These are phyloP conservation scores for Cyclostephanos tholiformis DNA, from an alignment of 108 stramenopile species.

Conservation along the genomic window DNA sequence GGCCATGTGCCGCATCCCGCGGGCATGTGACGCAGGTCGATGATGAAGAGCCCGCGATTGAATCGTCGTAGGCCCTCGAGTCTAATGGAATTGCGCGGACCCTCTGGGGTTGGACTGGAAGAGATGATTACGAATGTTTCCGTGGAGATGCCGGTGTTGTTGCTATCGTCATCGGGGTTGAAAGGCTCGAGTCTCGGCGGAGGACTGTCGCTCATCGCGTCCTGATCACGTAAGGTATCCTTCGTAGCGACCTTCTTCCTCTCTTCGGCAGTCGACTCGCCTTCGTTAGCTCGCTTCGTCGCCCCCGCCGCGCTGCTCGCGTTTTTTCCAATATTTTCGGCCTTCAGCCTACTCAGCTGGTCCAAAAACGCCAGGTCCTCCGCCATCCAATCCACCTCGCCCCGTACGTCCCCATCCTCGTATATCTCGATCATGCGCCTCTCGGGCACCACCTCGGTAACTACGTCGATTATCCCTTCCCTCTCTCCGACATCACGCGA, in stretches of 20 bases:
- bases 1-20: constrained; percentile 91
- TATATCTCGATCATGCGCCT: constrained; percentile 52
- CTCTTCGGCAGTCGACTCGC: constrained; percentile 1
- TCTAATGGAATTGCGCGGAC: constrained; percentile 80
- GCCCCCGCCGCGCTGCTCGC: constrained; percentile 3
- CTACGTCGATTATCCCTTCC: constrained; percentile 65
- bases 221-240: neutral
- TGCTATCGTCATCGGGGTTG: constrained; percentile 30
- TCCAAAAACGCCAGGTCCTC: constrained; percentile 48
- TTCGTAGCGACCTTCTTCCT: constrained; percentile 8
- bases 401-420: constrained; percentile 35
- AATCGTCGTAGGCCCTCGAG: constrained; percentile 79
- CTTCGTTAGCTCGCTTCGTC: neutral
- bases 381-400: constrained; percentile 50
- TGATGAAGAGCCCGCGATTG: constrained; percentile 83
- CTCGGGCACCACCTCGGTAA: constrained; percentile 48
- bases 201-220: neutral
- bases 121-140: constrained; percentile 79
- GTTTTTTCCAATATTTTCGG: constrained; percentile 1
- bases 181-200: constrained; percentile 46
- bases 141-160: constrained; percentile 14
- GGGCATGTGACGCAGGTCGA: constrained; percentile 81
- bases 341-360: constrained; percentile 34
- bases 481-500: constrained; percentile 52
- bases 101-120: constrained; percentile 66